Base-by-base conservation (phyloP, 129 eudicot genomes). In the Sambucus nigra region DNA sequence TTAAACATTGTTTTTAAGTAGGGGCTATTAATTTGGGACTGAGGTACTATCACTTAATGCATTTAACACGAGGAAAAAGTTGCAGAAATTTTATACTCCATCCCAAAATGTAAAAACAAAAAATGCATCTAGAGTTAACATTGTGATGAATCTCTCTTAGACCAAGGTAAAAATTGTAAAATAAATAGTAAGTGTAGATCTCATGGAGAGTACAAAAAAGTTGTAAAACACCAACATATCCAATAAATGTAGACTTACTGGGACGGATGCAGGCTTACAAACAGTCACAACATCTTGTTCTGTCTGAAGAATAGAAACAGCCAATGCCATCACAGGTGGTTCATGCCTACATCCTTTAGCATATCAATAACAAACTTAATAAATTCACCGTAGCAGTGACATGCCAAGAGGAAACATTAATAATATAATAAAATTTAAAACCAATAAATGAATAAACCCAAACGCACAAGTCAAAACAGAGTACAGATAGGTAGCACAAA, bases 211-310 rank as follows among this genome's bases (percentile, higher is more conserved):
- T 47, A 42, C 25, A 15, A 45, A 44, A 55, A 31, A 50, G 1
- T 16, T n/a, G 56, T 59, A 58, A 32, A 50, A 48, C n/a, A n/a
- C 1, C 35, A 24, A 24, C 47, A 56, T 15, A 7, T 24, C 7
- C 62, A 40, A 51, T 14, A 15, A 38, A 15, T 31, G 63, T 54
- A 15, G 11, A 73, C 95, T 89, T 67, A 89, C 98, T 9, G 98
- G 98, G 68, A 85, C 94, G 11, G 98, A 81, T 25, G 95, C 98
- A 57, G 98, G 98, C 78, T 89, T 89, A 59, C 73, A 89, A 51
- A 89, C 76, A 25, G 95, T 85, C 41, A 85, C 23, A 31, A 89
- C 94, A 33, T 85, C 89, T 60, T 81, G 69, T 45, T 77, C 95
- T 47, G 75, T 47, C 25, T 74, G 88, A 54, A 89, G 85, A 69